Evolutionary conservation across 148 eudicot species (phyloP).

Genomic region (Rhododendron williamsianum): DNA sequence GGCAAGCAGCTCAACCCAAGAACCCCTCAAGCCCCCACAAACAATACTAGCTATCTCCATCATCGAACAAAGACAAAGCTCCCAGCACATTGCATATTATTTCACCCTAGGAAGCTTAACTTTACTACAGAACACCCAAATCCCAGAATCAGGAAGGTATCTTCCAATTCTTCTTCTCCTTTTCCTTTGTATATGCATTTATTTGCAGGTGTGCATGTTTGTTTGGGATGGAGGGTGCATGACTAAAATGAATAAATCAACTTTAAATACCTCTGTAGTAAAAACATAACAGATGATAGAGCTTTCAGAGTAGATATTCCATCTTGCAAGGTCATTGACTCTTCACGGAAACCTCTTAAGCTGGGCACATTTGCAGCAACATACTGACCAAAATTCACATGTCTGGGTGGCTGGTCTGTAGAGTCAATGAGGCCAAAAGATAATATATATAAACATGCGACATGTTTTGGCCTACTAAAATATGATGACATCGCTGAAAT

Average conservation of each 20-base stretch:
- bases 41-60: not conserved
- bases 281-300: slow-evolving; percentile 69
- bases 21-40: not conserved
- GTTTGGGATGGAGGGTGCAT: not conserved
- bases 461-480: not conserved
- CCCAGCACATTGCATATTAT: not conserved
- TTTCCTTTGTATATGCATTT: not conserved
- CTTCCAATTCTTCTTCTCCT: not conserved
- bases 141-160: not conserved
- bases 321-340: slow-evolving; percentile 33
- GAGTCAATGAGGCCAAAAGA: slow-evolving; percentile 10
- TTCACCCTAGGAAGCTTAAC: not conserved
- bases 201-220: not conserved
- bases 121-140: not conserved
- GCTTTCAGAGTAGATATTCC: slow-evolving; percentile 61
- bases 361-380: slow-evolving; percentile 72
- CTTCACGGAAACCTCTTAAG: slow-evolving; percentile 50
- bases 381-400: slow-evolving; percentile 58
- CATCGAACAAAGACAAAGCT: not conserved
- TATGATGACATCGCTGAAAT: not conserved
- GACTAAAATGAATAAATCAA: not conserved
- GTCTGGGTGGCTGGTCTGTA: slow-evolving; percentile 72
- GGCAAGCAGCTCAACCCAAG: not conserved
- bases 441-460: not conserved
- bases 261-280: slow-evolving; percentile 57